phyloP scores from a whole-genome alignment of 192 early-diverging fungal species.

The Tieghemiomyces parasiticus region DNA sequence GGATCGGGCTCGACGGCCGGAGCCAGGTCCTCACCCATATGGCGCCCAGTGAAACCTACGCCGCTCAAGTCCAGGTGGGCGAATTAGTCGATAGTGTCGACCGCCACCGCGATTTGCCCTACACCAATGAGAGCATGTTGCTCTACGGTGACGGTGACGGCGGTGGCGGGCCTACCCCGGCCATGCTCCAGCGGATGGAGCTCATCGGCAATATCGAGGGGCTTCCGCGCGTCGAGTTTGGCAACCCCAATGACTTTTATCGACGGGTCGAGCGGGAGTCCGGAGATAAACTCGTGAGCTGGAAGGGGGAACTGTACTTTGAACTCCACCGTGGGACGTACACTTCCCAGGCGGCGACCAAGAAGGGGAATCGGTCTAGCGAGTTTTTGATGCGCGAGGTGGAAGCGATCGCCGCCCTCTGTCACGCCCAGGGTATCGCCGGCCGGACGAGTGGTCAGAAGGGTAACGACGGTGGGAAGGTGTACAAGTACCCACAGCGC shows the following conservation, averaged over 20 bases:
- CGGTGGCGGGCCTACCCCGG: slow-evolving; percentile 71
- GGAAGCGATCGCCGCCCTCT: slow-evolving; percentile 54
- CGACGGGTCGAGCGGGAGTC: slow-evolving; percentile 53
- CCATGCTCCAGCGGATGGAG: slow-evolving; percentile 72
- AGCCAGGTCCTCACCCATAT: slow-evolving; percentile 78
- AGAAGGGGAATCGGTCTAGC: slow-evolving; percentile 69
- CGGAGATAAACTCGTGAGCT: slow-evolving; percentile 52
- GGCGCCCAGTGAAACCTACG: slow-evolving; percentile 81
- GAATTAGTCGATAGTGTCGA: slow-evolving; percentile 47
- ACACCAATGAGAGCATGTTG: slow-evolving; percentile 69
- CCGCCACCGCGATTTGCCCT: slow-evolving; percentile 81
- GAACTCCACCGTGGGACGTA: slow-evolving; percentile 98
- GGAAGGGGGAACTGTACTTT: slow-evolving; percentile 98
- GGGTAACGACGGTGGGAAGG: slow-evolving; percentile 9
- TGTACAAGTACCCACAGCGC: slow-evolving; percentile 46
- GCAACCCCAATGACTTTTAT: slow-evolving; percentile 73
- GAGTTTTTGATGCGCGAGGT: slow-evolving; percentile 78
- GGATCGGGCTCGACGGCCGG: slow-evolving; percentile 84
- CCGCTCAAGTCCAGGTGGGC: slow-evolving; percentile 34
- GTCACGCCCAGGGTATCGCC: slow-evolving; percentile 13
- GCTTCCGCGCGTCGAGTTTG: slow-evolving; percentile 53
- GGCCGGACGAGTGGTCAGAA: slow-evolving; percentile 11
- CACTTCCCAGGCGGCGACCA: slow-evolving; percentile 77
- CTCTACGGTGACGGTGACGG: slow-evolving; percentile 97
- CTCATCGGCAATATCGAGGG: slow-evolving; percentile 66